Base-by-base conservation (phyloP, 1,139 yeast species). In the Pichia sp. region DNA sequence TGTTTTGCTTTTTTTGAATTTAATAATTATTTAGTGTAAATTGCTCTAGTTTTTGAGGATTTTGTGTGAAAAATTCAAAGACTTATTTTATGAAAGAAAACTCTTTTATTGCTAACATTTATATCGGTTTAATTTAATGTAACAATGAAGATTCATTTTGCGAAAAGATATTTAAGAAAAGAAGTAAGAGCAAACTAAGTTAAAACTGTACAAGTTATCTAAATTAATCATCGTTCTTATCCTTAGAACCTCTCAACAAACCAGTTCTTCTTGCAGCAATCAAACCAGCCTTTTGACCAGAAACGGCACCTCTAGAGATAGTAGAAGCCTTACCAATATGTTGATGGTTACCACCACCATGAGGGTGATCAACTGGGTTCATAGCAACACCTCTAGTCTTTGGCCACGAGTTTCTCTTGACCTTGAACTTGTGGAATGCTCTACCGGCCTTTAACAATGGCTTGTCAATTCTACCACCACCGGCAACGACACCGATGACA, bases 271-370 rank as follows among this genome's bases (percentile, higher is more conserved):
- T 91, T 76, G 99, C 99, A 73, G 99, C 99, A 76, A 95, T 95
- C 75, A 93, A 91, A 93, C 99, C 99, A 76, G 96, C 96, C 95
- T 93, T 93, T 84, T 93, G 99, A 90, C 99, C 99, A 72, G 99
- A 82, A 76, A 93, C 99, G 70, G 99, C 98, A 78, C 96, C 96
- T 87, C 99, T 90, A 69, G 96, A 86, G 73, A 93, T 93, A 74
- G 99, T 93, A 72, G 99, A 93, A 74, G 99, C 99, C 87, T 93
- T 93, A 91, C 99, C 98, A 85, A 93, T 93, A 79, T 93, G 99
- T 85, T 93, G 99, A 82, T 93, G 99, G 97, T 93, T 93, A 93
- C 99, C 99, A 91, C 99, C 99, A 87, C 99, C 99, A 79, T 91
- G 98, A 76, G 98, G 98, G 83, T 91, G 98, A 78, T 91, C 98